Evolutionary conservation across 1,139 yeast genomes (phyloP), one percentile per base, ranked within the genome.

Genomic region (Hemisphaericaspora xylofermentans): DNA sequence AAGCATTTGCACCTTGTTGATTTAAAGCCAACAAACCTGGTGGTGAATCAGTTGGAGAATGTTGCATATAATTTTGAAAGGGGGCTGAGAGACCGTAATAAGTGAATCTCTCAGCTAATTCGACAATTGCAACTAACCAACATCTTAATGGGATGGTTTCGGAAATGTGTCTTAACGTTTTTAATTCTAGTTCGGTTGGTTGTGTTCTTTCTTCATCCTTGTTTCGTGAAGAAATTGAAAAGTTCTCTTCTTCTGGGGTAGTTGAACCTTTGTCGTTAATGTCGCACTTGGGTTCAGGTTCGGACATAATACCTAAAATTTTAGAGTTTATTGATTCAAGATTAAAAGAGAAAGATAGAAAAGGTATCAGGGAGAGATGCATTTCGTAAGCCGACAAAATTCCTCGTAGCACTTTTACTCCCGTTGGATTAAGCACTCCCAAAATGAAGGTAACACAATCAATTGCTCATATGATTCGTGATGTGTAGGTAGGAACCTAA

Each of bases 51-150:
- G 59, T 45, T 17, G 75, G 74, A 26, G 64, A 58, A 47, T 72
- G 60, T 61, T 84, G 88, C 81, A 85, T 82, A 61, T 85, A 86
- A 65, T 87, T 86, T 63, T 81, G 84, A 67, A 86, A 80, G 16
- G 88, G 84, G 46, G 87, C 84, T 38, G 83, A 73, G 43, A 85
- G 69, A 56, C 95, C 94, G 54, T 86, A 87, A 69, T 82, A 87
- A n/a, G 93, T 75, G 60, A 87, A 87, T 53, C 95, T 77, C 63
- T 87, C 95, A 33, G 91, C 80, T 49, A 87, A 77, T 62, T 87
- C 95, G 32, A 87, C 87, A 38, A 85, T 49, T 27, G 93, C 89
- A 39, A 87, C 86, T 44, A 84, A 71, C 81, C 86, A 87, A 51
- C 87, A 81, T 36, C 69, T 57, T 21, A 60, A 33, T 21, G 77